These are phyloP conservation scores for Rhipidocladum racemiflorum DNA, from an alignment of 176 grass and related monocot species.

Conservation along the genomic window DNA sequence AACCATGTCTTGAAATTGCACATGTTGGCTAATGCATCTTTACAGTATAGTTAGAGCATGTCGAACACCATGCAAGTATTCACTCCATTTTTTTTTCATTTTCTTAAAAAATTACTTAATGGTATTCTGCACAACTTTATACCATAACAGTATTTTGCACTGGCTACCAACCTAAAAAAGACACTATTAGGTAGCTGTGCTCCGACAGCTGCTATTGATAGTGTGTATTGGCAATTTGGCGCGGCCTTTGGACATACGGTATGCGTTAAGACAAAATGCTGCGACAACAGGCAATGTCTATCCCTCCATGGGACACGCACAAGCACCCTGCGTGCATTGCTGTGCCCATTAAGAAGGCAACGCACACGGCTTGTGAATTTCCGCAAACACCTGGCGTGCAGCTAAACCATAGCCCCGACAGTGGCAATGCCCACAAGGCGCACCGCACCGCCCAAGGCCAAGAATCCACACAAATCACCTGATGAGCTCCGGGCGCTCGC, in stretches of 20 bases:
- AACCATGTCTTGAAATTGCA: background rate
- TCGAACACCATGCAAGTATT: background rate
- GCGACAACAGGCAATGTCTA: background rate
- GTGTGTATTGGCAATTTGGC: background rate
- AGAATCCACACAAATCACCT: conserved; percentile 46
- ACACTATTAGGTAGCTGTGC: background rate
- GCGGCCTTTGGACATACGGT: no score
- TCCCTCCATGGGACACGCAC: background rate
- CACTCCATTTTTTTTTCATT: background rate
- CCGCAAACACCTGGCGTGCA: conserved; percentile 47
- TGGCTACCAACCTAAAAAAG: background rate
- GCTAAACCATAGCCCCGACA: conserved; percentile 9
- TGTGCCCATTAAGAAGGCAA: background rate
- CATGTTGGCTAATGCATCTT: background rate
- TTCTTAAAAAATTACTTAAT: background rate
- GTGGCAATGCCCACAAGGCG: background rate
- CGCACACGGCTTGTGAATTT: conserved; percentile 18
- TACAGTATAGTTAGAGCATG: background rate
- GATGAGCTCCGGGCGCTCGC: conserved; percentile 57
- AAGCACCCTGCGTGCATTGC: background rate
- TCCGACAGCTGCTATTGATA: background rate
- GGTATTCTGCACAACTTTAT: background rate
- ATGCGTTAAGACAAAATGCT: background rate
- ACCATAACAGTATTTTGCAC: background rate
- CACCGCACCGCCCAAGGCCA: background rate